Evolutionary conservation across 192 early-diverging fungal species (phyloP), one percentile per base, ranked within the genome.

Genomic region (Endogone sp.): DNA sequence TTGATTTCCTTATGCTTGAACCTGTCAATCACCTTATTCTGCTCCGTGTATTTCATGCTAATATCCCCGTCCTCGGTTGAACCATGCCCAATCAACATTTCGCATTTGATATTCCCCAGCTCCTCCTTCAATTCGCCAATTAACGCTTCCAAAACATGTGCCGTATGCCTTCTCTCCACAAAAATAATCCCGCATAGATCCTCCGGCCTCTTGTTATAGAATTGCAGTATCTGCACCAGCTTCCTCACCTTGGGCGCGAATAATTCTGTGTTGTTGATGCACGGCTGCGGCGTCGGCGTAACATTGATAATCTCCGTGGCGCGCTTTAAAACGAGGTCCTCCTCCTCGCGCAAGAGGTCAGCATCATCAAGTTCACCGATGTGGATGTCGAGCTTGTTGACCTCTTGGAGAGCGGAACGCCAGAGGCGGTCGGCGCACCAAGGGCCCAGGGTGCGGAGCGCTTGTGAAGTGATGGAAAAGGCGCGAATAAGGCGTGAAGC

Each of bases 101-200:
- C 82, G 22, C 81, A 67, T 6, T 78, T 73, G 9, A 87, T 80
- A 20, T 69, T 63, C 23, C 74, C 60, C 22, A 93, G 79, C 20
- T 78, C 77, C 24, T 82, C 66, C 4, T 4, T 4, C 16, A 93
- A 73, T 27, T 86, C 81, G 16, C 85, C 56, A 13, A 90, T 80
- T 9, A 95, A 65, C n/a, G 88, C 63, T 29, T 86, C 71, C 1
- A 86, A 54, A 0, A 79, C 79, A 56, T 73, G 74, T 0, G 94
- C 95, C 0, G 92, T 91, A 6, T 90, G 74, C 28, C 95, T 77
- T 20, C 89, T 81, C 62, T 87, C 75, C 6, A 90, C 88, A 74
- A 98, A 98, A 9, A 98, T 86, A 54, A 98, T 97, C 4, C 92
- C 93, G 67, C 95, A 92, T 67, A 96, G 90, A 3, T 86, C 82